Conservation (phyloP, 73 alveolate species). For the Tetrahymena thermophila region DNA sequence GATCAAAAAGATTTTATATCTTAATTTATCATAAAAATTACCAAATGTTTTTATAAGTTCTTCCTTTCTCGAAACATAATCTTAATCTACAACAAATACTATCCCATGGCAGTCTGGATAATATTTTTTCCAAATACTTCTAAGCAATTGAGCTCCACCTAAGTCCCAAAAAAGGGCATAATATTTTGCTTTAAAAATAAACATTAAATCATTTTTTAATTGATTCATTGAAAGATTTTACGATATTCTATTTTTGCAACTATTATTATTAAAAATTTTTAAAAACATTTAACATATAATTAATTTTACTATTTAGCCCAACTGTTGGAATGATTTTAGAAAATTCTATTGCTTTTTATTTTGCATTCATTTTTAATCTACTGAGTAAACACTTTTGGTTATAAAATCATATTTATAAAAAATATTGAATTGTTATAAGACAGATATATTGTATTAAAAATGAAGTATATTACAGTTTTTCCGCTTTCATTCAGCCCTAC, state of each 20-base stretch:
- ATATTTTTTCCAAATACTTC: not conserved
- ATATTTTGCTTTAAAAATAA: not conserved
- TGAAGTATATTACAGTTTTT: not conserved
- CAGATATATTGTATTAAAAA: not conserved
- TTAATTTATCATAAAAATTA: not conserved
- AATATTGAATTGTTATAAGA: too few species aligned
- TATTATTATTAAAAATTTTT: not conserved
- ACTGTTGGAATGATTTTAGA: not conserved
- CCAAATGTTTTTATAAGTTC: not conserved
- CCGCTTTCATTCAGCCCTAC: not conserved
- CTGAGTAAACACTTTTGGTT: not conserved
- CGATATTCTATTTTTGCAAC: not conserved
- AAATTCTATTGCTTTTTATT: not conserved
- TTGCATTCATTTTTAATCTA: not conserved
- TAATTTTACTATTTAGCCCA: not conserved
- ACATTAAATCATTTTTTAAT: too few species aligned
- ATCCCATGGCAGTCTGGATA: not conserved
- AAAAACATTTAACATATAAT: not conserved
- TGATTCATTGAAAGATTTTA: not conserved
- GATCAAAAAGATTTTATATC: not conserved
- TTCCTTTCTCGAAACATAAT: not conserved
- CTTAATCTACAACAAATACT: not conserved
- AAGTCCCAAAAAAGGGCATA: not conserved
- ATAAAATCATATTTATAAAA: not conserved
- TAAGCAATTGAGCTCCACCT: not conserved